Base-by-base conservation (phyloP, 805 yeast genomes). In the Candida hispaniensis region DNA sequence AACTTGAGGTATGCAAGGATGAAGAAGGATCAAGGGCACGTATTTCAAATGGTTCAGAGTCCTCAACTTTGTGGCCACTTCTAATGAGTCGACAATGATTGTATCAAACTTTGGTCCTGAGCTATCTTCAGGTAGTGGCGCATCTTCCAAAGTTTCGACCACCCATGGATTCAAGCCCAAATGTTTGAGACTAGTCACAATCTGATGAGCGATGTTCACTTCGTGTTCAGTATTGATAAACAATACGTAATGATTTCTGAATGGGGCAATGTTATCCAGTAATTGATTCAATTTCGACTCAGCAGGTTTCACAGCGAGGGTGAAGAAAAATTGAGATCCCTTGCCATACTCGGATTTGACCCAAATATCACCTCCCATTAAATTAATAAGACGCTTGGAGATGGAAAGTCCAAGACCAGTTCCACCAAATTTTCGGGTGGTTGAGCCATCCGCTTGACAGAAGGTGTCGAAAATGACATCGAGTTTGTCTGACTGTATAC, bases 291-390 rank as follows among this genome's bases (percentile, higher is more conserved):
- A 64, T 26, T 73, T 66, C 11, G 73, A 69, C 18, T 54, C 63
- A 1, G 88, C 80, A 6, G 81, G 82, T 4, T 80, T 66, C n/a
- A 81, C 83, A 30, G 77, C 67, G 14, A 82, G 71, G 0, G 93
- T 79, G 57, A 82, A 82, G 56, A 73, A 78, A 54, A 82, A 82
- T 49, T 78, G 75, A 2, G 93, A 79, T 2, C 94, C 94, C 48
- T 69, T 64, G 15, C 88, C 91, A 50, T 74, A 79, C 41, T 67
- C 68, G 1, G 93, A 79, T 14, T 80, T 71, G 16, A 83, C 94
- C 94, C 94, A 81, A 43, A 82, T 81, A 44, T 79, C 88, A 52
- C 94, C 94, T 26, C 94, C 94, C 94, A 83, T 82, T 44, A 82
- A 66, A 49, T 80, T 86, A 50, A 83, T 82, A 47, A 82, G 66